These are phyloP conservation scores for Mycena floridula DNA, from an alignment of 768 basidiomycete genomes.

Conservation along the genomic window DNA sequence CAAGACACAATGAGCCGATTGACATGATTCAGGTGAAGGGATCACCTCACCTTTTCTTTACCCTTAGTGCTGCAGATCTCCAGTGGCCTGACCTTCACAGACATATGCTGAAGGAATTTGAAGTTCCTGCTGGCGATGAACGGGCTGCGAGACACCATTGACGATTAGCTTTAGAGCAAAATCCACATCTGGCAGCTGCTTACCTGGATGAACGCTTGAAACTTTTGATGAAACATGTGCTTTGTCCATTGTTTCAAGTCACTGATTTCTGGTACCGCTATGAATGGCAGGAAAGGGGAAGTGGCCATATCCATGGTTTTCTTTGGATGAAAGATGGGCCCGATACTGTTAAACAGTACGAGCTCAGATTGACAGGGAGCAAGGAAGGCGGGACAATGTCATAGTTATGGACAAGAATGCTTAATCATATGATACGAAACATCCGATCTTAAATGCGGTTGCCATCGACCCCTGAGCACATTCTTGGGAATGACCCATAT, in stretches of 20 bases:
- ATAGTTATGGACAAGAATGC: too few relatives aligned
- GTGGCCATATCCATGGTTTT: constrained; percentile 1
- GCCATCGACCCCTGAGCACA: too few relatives aligned
- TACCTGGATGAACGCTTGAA: background rate
- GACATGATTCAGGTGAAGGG: background rate
- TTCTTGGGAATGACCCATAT: too few relatives aligned
- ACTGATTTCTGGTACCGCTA: background rate
- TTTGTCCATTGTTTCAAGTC: background rate
- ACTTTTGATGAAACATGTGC: background rate
- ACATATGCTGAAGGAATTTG: background rate
- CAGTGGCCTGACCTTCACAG: background rate
- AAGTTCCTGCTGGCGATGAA: background rate
- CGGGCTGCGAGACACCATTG: background rate
- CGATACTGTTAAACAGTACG: background rate
- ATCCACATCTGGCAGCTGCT: background rate
- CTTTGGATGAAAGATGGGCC: background rate
- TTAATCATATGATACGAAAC: too few relatives aligned
- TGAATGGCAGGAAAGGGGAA: constrained; percentile 1
- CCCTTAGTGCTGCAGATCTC: background rate
- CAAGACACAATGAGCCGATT: background rate
- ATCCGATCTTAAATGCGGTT: too few relatives aligned
- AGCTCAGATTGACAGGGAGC: too few relatives aligned
- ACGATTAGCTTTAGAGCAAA: background rate
- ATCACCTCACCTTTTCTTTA: background rate
- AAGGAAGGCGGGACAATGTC: too few relatives aligned